Conservation (phyloP, 106 monocot species). For the Iris macrosiphon region DNA sequence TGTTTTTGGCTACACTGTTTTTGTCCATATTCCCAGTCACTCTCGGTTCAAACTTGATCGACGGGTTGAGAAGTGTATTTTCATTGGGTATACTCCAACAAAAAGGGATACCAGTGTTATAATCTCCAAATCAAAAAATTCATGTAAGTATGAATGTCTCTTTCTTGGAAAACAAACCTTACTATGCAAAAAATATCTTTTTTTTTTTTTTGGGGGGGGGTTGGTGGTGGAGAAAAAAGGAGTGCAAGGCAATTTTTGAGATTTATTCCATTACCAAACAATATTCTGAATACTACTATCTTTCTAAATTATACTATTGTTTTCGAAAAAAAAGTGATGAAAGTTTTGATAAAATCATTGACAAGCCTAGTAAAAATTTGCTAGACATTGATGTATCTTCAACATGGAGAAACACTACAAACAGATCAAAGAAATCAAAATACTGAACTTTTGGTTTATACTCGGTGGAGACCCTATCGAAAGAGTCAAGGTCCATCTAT, state of each 20-base stretch:
- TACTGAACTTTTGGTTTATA: background rate
- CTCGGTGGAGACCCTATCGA: background rate
- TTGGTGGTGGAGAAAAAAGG: background rate
- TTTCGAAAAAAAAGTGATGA: too few species aligned
- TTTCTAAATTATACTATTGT: too few species aligned
- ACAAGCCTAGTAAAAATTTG: background rate
- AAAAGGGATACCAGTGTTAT: background rate
- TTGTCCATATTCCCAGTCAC: conserved; percentile 1
- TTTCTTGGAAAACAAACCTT: too few species aligned
- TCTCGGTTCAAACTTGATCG: background rate
- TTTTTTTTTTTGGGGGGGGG: too few species aligned
- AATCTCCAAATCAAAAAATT: background rate
- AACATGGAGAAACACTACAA: too few species aligned
- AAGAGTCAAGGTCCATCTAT: too few species aligned
- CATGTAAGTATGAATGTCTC: background rate
- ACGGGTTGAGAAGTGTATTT: background rate
- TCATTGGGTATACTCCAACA: background rate
- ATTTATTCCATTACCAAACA: background rate
- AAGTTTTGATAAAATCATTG: too few species aligned
- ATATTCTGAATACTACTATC: too few species aligned
- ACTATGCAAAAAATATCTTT: background rate
- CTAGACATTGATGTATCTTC: too few species aligned
- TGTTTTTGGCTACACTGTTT: background rate
- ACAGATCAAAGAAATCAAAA: background rate
- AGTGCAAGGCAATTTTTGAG: background rate